Percentiles rank a stretch among this genome's conserved stretches.
Evolutionary conservation across 2,329 filamentous ascomycete genomes (phyloP).

Genomic region (Pezicula neosporulosa): DNA sequence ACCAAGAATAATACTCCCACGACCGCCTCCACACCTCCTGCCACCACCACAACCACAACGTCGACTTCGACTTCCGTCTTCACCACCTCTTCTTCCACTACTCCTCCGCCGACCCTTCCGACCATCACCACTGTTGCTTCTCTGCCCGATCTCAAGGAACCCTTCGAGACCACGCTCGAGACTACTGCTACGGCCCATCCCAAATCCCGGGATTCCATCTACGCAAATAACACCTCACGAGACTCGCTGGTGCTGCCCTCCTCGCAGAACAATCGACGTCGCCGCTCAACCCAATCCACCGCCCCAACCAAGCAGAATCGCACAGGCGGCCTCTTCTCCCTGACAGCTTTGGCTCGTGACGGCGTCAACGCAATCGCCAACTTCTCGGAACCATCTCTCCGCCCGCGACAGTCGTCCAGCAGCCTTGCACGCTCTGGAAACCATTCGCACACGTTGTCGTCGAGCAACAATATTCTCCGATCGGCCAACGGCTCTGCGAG

Average conservation of each 20-base stretch:
- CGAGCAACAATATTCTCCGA: neutral
- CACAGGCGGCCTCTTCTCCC: slow-evolving; percentile 18
- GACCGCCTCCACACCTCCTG: neutral
- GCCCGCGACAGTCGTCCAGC: slow-evolving; percentile 16
- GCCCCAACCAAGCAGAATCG: slow-evolving; percentile 17
- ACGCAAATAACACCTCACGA: neutral
- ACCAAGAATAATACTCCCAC: neutral
- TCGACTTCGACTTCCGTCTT: neutral
- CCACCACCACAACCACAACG: neutral
- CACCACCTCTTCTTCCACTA: neutral
- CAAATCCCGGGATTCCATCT: neutral
- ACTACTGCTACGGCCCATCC: neutral
- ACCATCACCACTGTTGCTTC: neutral
- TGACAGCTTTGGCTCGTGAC: slow-evolving; percentile 28
- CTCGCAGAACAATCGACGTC: slow-evolving; percentile 13
- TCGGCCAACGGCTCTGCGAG: neutral
- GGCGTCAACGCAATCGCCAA: slow-evolving; percentile 26
- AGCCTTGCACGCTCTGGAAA: slow-evolving; percentile 18
- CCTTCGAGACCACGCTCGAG: neutral
- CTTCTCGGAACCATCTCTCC: slow-evolving; percentile 22
- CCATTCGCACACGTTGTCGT: slow-evolving; percentile 10
- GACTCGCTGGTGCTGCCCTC: neutral
- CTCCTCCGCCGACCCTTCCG: neutral
- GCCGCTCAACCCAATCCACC: slow-evolving; percentile 17
- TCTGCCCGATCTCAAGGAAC: neutral